Base-by-base conservation (phyloP, 257 asterid genomes). In the Scutellaria baicalensis region DNA sequence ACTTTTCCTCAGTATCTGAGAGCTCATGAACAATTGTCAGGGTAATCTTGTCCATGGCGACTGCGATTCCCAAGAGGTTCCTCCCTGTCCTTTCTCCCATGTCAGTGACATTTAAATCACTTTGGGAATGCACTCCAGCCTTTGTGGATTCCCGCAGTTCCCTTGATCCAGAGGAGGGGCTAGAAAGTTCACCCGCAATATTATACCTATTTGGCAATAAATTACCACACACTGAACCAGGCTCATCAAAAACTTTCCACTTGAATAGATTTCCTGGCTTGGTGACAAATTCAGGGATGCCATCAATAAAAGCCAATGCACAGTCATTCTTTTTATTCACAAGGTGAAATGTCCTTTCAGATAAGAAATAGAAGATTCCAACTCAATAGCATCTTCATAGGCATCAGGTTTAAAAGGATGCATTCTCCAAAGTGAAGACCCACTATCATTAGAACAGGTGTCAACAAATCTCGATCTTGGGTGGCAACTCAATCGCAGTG, bases 251-350 rank as follows among this genome's bases (percentile, higher is more conserved):
- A 70, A 89, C 87, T 87, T 93, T 93, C 85, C 86, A 84, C 84
- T 93, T 93, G 79, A 93, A 83, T 43, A 83, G 78, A 75, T 87
- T 89, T 79, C 97, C 99, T 42, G 99, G 97, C 74, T 87, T 87
- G 79, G 89, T 72, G 71, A 86, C 96, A 80, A 93, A 86, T 85
- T 89, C 97, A 80, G 88, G 90, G 64, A 77, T 73, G 44, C 92
- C 92, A 66, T 93, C 88, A 59, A 63, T 68, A 82, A 93, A 93
- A 79, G 95, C 91, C 71, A 88, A 68, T 10, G 89, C 91, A 73
- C 72, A 80, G 66, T 82, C 89, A 75, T 88, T 93, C 85, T 93
- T 91, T 71, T 86, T 93, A 81, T 91, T 93, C 85, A 89, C 85
- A 35, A 93, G 96, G 80, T 89, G 86, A 79, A 91, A 91, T 23